Evolutionary conservation across 768 basidiomycete species (phyloP).

Genomic region (Omphalotus guepiniiformis): DNA sequence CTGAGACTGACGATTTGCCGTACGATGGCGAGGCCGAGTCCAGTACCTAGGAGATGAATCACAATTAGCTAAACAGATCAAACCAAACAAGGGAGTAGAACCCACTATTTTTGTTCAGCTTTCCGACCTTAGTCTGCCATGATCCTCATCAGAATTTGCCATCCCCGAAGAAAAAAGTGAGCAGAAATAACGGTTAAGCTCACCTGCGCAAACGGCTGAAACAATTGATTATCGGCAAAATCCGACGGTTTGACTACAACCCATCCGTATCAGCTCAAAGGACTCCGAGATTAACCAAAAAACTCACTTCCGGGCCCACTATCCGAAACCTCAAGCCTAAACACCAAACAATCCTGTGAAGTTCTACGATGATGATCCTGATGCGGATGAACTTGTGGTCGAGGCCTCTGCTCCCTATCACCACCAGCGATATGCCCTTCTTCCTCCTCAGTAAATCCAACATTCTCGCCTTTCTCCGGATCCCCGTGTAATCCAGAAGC

Average conservation of each 20-base stretch:
- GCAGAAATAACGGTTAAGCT: neutral
- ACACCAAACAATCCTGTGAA: conserved; percentile 5
- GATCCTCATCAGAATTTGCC: neutral
- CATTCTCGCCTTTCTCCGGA: neutral
- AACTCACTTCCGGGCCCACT: conserved; percentile 11
- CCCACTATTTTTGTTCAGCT: neutral
- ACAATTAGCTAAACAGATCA: no score
- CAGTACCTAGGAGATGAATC: conserved; percentile 28
- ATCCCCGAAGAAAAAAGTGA: conserved; percentile 1
- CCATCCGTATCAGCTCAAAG: neutral
- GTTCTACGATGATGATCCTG: neutral
- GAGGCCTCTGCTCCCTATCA: neutral
- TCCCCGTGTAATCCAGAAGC: neutral
- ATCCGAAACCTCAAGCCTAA: conserved; percentile 6
- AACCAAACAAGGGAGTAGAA: no score
- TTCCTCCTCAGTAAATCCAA: neutral
- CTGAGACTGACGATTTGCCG: conserved; percentile 38
- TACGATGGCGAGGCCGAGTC: conserved; percentile 40
- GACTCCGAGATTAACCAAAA: neutral
- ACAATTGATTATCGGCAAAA: conserved; percentile 6
- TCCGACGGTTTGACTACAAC: conserved; percentile 8
- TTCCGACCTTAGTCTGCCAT: conserved; percentile 1
- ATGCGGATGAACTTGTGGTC: neutral
- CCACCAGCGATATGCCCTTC: neutral
- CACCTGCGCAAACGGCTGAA: conserved; percentile 14